Base-by-base conservation (phyloP, 2,329 filamentous ascomycete species). In the Alternaria angustiovoidea region DNA sequence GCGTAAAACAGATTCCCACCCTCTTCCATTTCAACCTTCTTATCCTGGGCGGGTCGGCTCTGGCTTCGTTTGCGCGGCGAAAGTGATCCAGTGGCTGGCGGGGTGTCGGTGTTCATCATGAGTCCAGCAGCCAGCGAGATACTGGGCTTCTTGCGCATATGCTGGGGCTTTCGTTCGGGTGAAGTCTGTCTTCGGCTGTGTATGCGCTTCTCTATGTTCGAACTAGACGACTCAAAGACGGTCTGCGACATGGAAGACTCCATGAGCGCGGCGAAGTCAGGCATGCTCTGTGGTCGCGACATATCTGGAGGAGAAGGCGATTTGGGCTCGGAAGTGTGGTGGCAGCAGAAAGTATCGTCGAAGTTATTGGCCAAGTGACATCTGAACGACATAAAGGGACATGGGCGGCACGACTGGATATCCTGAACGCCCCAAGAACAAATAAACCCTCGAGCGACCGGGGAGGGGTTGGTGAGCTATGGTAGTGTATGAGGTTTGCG, bases 51-150 rank as follows among this genome's bases (percentile, higher is more conserved):
- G n/a, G 49, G 56, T 9, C 43, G 57, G 42, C 61, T 58, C 18
- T 56, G 28, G 42, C 65, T 66, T n/a, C 66, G 56, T 41, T 59
- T 61, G 38, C 61, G 59, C 12, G 72, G 69, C 34, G 68, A 70
- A 28, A 61, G 57, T 12, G 65, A 36, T 7, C 39, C 58, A 11
- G 54, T 57, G 3, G 42, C 34, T 30, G 55, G 18, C 14, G 58
- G 54, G 51, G 59, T 66, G 38, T 76, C 75, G 32, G 54, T 63
- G 14, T 72, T 71, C 71, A 78, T 76, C 49, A 77, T 78, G 58
- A 78, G 54, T 12, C 75, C 75, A n/a, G 74, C 69, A 8, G 75
- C 75, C 52, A 78, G 69, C 48, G 73, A 76, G 43, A 78, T 72
- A 55, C 69, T 73, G 11, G 70, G 70, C 58, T 73, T 76, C 66